Evolutionary conservation across 768 basidiomycete species (phyloP).

Genomic region (Boletus tomentosulus): DNA sequence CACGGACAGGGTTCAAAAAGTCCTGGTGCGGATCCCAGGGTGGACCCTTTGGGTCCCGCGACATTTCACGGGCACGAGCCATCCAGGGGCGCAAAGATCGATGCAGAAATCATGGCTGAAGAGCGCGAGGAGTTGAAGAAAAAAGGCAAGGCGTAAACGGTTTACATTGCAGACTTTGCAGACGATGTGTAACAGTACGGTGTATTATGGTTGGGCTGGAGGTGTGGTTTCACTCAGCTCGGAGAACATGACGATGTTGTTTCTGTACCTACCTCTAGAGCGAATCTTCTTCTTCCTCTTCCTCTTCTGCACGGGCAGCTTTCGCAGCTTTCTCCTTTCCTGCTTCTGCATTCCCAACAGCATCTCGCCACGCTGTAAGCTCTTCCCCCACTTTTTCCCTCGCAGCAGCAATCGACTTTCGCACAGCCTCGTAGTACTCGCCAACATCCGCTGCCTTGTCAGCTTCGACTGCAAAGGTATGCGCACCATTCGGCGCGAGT

Average conservation of each 20-base stretch:
- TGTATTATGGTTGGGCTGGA: not conserved
- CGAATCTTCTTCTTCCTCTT: constrained; percentile 39
- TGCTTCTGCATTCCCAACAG: constrained; percentile 60
- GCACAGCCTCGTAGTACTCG: constrained; percentile 49
- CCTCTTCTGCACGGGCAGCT: constrained; percentile 43
- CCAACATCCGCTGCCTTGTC: constrained; percentile 7
- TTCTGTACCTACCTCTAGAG: not conserved
- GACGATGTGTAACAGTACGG: not conserved
- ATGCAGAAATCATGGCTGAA: constrained; percentile 50
- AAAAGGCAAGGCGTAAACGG: constrained; percentile 37
- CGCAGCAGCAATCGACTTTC: constrained; percentile 47
- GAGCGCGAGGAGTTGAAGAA: constrained; percentile 45
- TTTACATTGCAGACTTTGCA: not conserved
- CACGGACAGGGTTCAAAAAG: constrained; percentile 27
- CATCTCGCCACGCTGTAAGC: constrained; percentile 71
- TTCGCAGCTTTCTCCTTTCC: constrained; percentile 50
- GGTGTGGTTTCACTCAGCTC: not conserved
- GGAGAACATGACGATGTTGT: not conserved
- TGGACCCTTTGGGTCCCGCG: constrained; percentile 48
- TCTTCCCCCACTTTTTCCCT: constrained; percentile 58
- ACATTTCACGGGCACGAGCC: constrained; percentile 54
- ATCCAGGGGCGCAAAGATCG: constrained; percentile 54
- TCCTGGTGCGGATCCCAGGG: constrained; percentile 29
- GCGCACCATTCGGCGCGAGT: constrained; percentile 21
- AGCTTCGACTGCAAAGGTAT: constrained; percentile 22